Evolutionary conservation across 2,329 filamentous ascomycete genomes (phyloP).

Genomic region (Colletotrichum sp.): DNA sequence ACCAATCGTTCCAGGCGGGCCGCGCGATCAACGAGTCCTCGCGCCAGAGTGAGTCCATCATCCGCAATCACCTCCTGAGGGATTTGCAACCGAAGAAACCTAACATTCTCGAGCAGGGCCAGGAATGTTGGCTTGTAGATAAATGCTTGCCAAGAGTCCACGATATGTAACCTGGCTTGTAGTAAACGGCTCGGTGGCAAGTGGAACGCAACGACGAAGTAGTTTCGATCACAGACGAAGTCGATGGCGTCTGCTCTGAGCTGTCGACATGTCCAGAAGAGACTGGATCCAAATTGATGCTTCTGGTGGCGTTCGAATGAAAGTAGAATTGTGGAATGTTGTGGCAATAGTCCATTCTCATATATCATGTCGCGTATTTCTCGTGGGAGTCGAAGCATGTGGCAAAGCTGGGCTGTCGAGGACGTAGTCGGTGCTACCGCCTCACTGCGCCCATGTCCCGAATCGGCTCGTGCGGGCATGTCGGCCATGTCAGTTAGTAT

Average conservation of each 20-base stretch:
- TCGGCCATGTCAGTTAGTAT: neutral
- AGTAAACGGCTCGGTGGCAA: rapidly evolving
- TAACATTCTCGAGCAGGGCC: neutral
- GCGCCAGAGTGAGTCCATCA: neutral
- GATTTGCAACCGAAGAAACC: neutral
- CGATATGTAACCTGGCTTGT: rapidly evolving
- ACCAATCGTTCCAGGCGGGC: neutral
- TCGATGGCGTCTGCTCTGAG: neutral
- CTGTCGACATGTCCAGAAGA: neutral
- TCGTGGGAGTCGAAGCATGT: neutral
- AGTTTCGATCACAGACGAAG: neutral
- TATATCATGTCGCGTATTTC: neutral
- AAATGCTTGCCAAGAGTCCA: neutral
- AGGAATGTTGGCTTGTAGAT: rapidly evolving
- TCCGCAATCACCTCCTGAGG: neutral
- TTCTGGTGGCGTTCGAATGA: neutral
- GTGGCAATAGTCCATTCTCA: neutral
- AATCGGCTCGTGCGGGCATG: neutral
- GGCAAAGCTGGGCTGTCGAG: neutral
- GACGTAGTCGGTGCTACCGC: neutral
- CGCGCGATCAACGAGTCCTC: rapidly evolving
- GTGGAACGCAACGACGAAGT: rapidly evolving
- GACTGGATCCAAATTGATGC: neutral
- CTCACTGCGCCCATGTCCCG: rapidly evolving
- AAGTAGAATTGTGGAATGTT: neutral